Base-by-base conservation (phyloP, 2,329 filamentous ascomycete species). In the Xylariaceae sp. region DNA sequence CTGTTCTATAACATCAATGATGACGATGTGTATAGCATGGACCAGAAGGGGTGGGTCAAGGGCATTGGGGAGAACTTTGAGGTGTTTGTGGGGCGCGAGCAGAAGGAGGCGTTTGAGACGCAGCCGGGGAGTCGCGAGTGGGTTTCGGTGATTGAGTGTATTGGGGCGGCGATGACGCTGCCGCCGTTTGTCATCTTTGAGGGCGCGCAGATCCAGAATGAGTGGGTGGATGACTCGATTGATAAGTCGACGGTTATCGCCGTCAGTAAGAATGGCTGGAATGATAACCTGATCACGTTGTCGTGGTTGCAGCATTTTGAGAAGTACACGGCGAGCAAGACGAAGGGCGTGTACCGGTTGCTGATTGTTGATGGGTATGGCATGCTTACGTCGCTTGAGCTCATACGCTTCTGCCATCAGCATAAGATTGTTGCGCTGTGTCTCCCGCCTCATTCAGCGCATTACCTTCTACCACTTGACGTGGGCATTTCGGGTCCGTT, bases 291-390 rank as follows among this genome's bases (percentile, higher is more conserved):
- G 2, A 15, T 51, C 23, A 23, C 49, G 10, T 34, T 23, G 5
- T 51, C 49, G 49, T 51, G 49, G 49, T 30, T 51, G 49, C 49
- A 51, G n/a, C 49, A 51, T 30, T 51, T 51, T 23, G 49, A 51
- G 15, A 51, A 51, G 49, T 51, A 51, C 30, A 51, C 49, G 11
- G 49, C 49, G 11, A 51, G 49, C 49, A 51, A 23, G 13, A 51
- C 49, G 5, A 51, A 34, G 18, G 49, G 49, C 6, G 49, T 51
- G 4, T 51, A 51, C 2, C 49, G 49, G 49, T 51, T 51, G 34
- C 49, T 51, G 7, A n/a, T 51, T 17, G 11, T 51, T 3, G 49
- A 51, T 13, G 30, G 30, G 11, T 23, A 51, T 23, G 10, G 23
- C 23, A 51, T 11, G 8, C 23, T 34, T 15, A 51, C 49, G 2